Evolutionary conservation across 306 rosid species (phyloP).

Genomic region (Medicago arabica): DNA sequence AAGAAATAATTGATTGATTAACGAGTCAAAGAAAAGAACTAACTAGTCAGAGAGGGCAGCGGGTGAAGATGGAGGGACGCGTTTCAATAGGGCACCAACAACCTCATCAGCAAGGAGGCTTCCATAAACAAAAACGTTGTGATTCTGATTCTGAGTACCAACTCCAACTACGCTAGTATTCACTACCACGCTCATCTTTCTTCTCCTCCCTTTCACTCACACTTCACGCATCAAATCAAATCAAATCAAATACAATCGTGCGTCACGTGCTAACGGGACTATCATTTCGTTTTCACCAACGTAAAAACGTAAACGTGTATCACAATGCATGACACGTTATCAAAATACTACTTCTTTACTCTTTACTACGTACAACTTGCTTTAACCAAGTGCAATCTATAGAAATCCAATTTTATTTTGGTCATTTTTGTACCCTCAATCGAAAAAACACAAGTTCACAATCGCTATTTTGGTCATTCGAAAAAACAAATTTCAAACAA

Average conservation of each 20-base stretch:
- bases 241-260: background rate
- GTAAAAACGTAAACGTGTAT: too few species aligned
- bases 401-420: too few species aligned
- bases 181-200: background rate
- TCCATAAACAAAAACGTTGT: conserved; percentile 89
- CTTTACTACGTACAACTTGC: too few species aligned
- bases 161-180: background rate
- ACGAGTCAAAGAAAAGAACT: conserved; percentile 1
- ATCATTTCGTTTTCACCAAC: background rate
- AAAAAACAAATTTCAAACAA: too few species aligned
- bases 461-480: too few species aligned
- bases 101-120: conserved; percentile 85
- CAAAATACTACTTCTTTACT: too few species aligned
- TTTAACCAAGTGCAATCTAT: too few species aligned
- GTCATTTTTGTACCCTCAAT: too few species aligned
- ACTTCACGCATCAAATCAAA: background rate
- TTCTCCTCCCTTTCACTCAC: background rate
- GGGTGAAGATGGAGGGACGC: conserved; percentile 63
- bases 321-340: too few species aligned
- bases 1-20: background rate
- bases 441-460: too few species aligned
- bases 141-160: background rate
- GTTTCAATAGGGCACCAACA: conserved; percentile 66
- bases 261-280: background rate
- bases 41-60: conserved; percentile 70